Evolutionary conservation across 805 yeast species (phyloP), one percentile per base, ranked within the genome.

Genomic region (Metschnikowia picachoensis): DNA sequence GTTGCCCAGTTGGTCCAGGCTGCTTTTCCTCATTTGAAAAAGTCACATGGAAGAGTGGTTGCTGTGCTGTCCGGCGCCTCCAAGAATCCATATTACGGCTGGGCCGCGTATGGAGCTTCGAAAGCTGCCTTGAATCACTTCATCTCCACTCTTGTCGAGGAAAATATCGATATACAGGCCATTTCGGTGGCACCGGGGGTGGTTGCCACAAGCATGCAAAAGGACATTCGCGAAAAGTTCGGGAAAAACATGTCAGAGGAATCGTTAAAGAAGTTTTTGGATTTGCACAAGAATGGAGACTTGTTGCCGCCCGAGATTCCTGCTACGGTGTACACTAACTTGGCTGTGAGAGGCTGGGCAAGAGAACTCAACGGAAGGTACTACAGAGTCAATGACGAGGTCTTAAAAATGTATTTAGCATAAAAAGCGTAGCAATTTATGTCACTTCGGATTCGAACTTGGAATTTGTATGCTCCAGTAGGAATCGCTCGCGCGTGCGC

Each of bases 101-200:
- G 97, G 97, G 85, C 85, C 14, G 95, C 96, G 5, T 92, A 92
- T 58, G 96, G 97, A 1, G 70, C 91, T 4, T 83, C 96, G 7
- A 92, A 92, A 64, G 97, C 97, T 0, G 96, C 97, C 0, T 61
- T 92, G 41, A 90, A 92, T 63, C 90, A 84, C 57, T 76, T 89
- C 43, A 82, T 87, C 7, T 60, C 68, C 39, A 79, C 87, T 12
- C 62, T 92, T 13, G 84, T 87, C 1, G 70, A 67, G 6, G 97
- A 90, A 58, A 90, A 86, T 60, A 68, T 73, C 1, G 60, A 55
- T 3, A 66, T 89, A n/a, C 64, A 68, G 31, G 71, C 85, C 3
- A 67, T 90, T 10, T 73, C 97, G 0, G 75, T 94, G 20, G 97
- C 96, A 0, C 98, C 98, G 0, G 98, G 99, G 4, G 95, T 89